Base-by-base conservation (phyloP, 352 stramenopile genomes). In the Pythium plurisporium region DNA sequence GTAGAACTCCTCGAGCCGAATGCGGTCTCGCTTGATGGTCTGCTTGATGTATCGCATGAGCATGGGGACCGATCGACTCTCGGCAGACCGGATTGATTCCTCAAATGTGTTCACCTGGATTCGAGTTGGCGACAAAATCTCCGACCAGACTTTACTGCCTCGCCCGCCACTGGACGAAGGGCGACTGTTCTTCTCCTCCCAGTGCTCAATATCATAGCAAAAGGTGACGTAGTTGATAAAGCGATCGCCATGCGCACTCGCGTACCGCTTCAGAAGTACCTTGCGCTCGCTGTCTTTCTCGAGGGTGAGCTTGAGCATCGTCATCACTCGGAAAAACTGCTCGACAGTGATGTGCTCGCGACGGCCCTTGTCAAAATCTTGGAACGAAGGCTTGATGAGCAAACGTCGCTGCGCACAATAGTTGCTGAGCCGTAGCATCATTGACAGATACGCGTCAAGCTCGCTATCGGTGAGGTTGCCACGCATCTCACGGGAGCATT, bases 221-320 rank as follows among this genome's bases (percentile, higher is more conserved):
- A 94, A 94, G 0, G 80, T 91, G 40, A 90, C 80, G 47, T 91
- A 94, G 68, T 92, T 94, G 22, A 94, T 60, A 31, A 88, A 94
- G 4, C 75, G 69, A 11, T 92, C 82, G 29, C 79, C 83, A 44
- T 91, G 76, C 3, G 73, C 55, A 43, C 84, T 94, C 9, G 76
- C 58, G 36, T 92, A 94, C 5, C 79, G 76, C 56, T 82, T 82
- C 25, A 91, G 64, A n/a, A 93, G 40, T 5, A 80, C 74, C 17
- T 58, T 65, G 26, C 64, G 69, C 57, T 94, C 84, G 7, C 45
- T 65, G 15, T 85, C 72, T 19, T 54, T 70, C 9, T 62, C 61
- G 10, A 91, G 30, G 1, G 66, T 79, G 27, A 94, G 73, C 37
- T 93, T 89, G 41, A 89, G 86, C 59, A 90, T 86, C 34, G 70